These are phyloP conservation scores for Calocybe cyanea DNA, from an alignment of 768 basidiomycete species.

Conservation along the genomic window DNA sequence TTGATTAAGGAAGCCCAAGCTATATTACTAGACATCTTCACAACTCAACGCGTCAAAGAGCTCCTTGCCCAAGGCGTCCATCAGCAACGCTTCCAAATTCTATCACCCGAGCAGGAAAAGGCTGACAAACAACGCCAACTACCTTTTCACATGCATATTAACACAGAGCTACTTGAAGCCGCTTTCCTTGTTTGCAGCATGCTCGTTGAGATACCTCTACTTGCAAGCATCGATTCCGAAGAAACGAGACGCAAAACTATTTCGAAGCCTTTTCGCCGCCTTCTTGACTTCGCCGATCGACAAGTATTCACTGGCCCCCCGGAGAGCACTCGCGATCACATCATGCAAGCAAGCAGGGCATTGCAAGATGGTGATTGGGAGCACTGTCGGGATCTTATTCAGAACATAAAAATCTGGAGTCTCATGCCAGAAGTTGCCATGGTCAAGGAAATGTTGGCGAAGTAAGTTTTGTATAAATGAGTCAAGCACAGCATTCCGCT, in stretches of 20 bases:
- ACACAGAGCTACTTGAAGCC: constrained; percentile 94
- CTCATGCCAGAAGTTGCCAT: constrained; percentile 85
- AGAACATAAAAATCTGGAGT: constrained; percentile 97
- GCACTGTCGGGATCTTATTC: constrained; percentile 86
- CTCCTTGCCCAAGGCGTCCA: constrained; percentile 95
- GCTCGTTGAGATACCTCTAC: constrained; percentile 93
- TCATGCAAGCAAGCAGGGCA: constrained; percentile 98
- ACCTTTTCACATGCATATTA: constrained; percentile 99
- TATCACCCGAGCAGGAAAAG: constrained; percentile 94
- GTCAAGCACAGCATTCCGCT: constrained; percentile 6
- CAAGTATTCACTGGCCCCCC: constrained; percentile 98
- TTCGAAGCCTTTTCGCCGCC: constrained; percentile 93
- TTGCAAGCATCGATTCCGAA: constrained; percentile 93
- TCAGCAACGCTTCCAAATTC: constrained; percentile 81
- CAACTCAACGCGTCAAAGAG: constrained; percentile 96
- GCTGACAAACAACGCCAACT: constrained; percentile 93
- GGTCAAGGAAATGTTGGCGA: constrained; percentile 94
- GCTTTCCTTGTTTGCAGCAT: constrained; percentile 98
- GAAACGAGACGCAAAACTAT: constrained; percentile 90
- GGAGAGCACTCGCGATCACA: constrained; percentile 98
- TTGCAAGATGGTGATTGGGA: constrained; percentile 97
- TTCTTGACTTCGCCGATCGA: constrained; percentile 94
- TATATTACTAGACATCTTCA: constrained; percentile 92
- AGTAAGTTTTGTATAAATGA: constrained; percentile 43
- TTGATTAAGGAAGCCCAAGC: constrained; percentile 92